Base-by-base conservation (phyloP, 2,329 filamentous ascomycete genomes). In the Chaetomiaceae sp. region DNA sequence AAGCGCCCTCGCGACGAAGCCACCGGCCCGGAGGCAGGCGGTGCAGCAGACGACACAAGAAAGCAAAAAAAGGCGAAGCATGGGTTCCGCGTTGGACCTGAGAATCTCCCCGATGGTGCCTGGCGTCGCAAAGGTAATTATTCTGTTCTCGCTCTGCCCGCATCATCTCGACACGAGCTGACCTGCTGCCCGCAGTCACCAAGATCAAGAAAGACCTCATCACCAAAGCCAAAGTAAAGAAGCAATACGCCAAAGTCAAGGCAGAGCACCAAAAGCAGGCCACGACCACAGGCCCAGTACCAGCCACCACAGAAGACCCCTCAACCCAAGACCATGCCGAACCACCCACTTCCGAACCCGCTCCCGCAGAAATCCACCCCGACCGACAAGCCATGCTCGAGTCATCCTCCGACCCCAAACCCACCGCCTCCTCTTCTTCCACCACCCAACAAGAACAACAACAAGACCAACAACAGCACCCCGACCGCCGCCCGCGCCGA, bases 221-320 rank as follows among this genome's bases (percentile, higher is more conserved):
- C 62, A 82, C 90, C 68, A 95, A 93, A 68, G 90, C 91, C 54
- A 96, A 96, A 70, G 77, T 96, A 56, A 93, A 92, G 71, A 95
- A 96, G 69, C 81, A 87, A 37, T 96, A 96, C 66, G 87, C 86
- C 56, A 96, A 96, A 69, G 74, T 96, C 57, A 92, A 91, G 69
- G 83, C 54, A 23, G 67, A 74, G 45, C 66, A 70, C 52, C 51
- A 60, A 34, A 46, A 58, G 25, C 53, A 62, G 30, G 55, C 55
- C 44, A 40, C 47, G 35, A 41, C 41, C 35, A 16, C 42, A n/a
- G n/a, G n/a, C n/a, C n/a, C n/a, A n/a, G n/a, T n/a, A 41, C 25
- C 47, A 45, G 31, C 52, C 54, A n/a, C 57, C 49, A 17, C 38
- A n/a, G 58, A 59, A 21, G 30, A 41, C 16, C 44, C 65, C 34